Conservation (phyloP, 768 basidiomycete genomes). For the Chalciporus chontae region DNA sequence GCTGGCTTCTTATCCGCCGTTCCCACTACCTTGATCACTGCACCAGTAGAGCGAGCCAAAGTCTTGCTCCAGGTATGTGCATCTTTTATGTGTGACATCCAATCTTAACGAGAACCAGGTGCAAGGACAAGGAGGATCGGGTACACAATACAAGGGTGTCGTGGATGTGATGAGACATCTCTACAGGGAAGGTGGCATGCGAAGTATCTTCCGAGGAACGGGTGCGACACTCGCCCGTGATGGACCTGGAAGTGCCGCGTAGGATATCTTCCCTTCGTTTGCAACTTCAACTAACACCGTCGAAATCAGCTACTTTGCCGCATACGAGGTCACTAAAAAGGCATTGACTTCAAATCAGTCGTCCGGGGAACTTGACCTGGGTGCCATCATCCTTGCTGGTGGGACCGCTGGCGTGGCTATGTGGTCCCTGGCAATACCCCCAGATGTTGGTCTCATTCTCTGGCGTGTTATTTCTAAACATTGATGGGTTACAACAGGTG, state of each 20-base stretch:
- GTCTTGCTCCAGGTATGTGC: slow-evolving; percentile 80
- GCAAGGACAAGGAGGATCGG: slow-evolving; percentile 78
- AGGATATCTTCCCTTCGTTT: slow-evolving; percentile 31
- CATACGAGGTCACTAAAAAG: slow-evolving; percentile 93
- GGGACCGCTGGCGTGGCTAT: slow-evolving; percentile 95
- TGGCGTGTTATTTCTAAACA: neutral
- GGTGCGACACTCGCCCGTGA: slow-evolving; percentile 92
- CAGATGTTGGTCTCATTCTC: slow-evolving; percentile 63
- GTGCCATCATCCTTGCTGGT: slow-evolving; percentile 86
- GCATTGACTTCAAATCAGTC: slow-evolving; percentile 76
- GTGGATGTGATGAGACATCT: slow-evolving; percentile 86
- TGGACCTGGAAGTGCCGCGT: slow-evolving; percentile 96
- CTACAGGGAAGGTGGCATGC: slow-evolving; percentile 90
- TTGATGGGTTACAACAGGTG: slow-evolving; percentile 51
- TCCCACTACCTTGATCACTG: slow-evolving; percentile 89
- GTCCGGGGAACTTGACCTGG: slow-evolving; percentile 79
- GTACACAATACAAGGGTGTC: slow-evolving; percentile 83
- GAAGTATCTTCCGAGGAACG: slow-evolving; percentile 90
- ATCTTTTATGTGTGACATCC: neutral
- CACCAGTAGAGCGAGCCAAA: slow-evolving; percentile 95
- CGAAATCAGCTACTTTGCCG: slow-evolving; percentile 80
- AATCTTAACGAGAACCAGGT: slow-evolving; percentile 46
- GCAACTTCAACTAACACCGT: slow-evolving; percentile 5
- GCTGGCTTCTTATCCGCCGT: slow-evolving; percentile 95
- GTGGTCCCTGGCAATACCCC: slow-evolving; percentile 97